Evolutionary conservation across 495 filamentous ascomycete genomes (phyloP).

Genomic region (Pseudomonodictys pantanalensis): DNA sequence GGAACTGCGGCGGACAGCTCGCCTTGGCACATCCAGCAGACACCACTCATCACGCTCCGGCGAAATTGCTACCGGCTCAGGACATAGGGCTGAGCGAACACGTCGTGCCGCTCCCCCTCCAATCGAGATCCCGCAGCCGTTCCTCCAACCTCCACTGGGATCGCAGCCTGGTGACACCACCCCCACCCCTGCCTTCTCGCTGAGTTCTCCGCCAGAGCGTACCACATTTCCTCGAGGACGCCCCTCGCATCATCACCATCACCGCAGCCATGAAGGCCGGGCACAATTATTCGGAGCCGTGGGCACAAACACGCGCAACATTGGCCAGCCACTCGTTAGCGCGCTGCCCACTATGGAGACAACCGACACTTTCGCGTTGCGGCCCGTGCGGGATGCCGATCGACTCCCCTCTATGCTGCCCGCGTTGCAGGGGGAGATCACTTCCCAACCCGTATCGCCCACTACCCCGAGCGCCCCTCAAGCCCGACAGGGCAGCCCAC

Average conservation of each 20-base stretch:
- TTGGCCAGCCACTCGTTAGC: slow-evolving; percentile 47
- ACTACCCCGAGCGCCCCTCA: slow-evolving; percentile 77
- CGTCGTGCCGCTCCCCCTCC: slow-evolving; percentile 69
- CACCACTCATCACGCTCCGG: slow-evolving; percentile 35
- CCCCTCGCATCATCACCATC: slow-evolving; percentile 60
- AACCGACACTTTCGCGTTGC: slow-evolving; percentile 66
- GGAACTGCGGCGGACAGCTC: slow-evolving; percentile 51
- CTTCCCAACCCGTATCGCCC: slow-evolving; percentile 89
- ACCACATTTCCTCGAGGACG: slow-evolving; percentile 59
- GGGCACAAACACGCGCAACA: slow-evolving; percentile 19
- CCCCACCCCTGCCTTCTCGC: slow-evolving; percentile 63
- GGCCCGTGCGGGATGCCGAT: slow-evolving; percentile 81
- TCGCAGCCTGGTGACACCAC: slow-evolving; percentile 53
- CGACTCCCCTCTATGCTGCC: slow-evolving; percentile 83
- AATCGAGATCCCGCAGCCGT: slow-evolving; percentile 69
- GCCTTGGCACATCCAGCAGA: slow-evolving; percentile 36
- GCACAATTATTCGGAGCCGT: slow-evolving; percentile 42
- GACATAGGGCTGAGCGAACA: slow-evolving; percentile 34
- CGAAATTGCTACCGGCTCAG: slow-evolving; percentile 34
- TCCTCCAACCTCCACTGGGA: slow-evolving; percentile 49
- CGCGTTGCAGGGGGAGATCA: slow-evolving; percentile 63
- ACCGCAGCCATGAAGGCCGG: slow-evolving; percentile 60
- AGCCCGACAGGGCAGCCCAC: slow-evolving; percentile 29
- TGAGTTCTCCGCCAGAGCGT: slow-evolving; percentile 73
- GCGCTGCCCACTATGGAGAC: slow-evolving; percentile 55